Evolutionary conservation across 169 alveolate species (phyloP).

Genomic region (Plasmodium blacklocki): DNA sequence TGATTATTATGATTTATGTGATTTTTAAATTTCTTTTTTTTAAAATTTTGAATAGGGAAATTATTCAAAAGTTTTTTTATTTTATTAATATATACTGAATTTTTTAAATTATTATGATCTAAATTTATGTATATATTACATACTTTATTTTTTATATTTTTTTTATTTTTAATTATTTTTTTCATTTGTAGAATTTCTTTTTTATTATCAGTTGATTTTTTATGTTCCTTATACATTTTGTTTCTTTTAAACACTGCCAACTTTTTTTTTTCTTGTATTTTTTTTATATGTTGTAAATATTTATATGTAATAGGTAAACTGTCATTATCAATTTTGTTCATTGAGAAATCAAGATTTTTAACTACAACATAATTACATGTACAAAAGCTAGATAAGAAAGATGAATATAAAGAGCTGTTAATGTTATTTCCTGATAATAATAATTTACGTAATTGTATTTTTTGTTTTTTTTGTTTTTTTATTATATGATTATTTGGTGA

Average conservation of each 20-base stretch:
- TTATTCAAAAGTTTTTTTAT: conserved; percentile 19
- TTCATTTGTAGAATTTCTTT: neutral
- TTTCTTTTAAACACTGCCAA: too few species aligned
- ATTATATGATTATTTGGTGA: neutral
- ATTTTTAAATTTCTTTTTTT: neutral
- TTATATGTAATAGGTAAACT: conserved; percentile 43
- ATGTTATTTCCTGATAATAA: conserved; percentile 67
- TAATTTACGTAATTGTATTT: conserved; percentile 15
- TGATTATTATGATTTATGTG: neutral
- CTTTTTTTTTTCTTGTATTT: too few species aligned
- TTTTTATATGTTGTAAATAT: conserved; percentile 45
- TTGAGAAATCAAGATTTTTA: conserved; percentile 36
- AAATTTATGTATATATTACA: conserved; percentile 31
- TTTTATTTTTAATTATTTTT: conserved; percentile 8
- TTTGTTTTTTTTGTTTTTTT: neutral
- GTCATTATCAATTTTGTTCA: conserved; percentile 57
- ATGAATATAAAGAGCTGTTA: conserved; percentile 56
- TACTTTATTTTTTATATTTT: conserved; percentile 5
- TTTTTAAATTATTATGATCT: conserved; percentile 64
- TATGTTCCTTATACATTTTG: too few species aligned
- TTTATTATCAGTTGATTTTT: too few species aligned
- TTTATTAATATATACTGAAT: conserved; percentile 45
- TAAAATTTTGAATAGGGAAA: conserved; percentile 12
- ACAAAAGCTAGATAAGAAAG: conserved; percentile 65
- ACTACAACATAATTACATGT: conserved; percentile 64